phyloP scores from a whole-genome alignment of 805 yeast species.

The Hanseniaspora singularis region DNA sequence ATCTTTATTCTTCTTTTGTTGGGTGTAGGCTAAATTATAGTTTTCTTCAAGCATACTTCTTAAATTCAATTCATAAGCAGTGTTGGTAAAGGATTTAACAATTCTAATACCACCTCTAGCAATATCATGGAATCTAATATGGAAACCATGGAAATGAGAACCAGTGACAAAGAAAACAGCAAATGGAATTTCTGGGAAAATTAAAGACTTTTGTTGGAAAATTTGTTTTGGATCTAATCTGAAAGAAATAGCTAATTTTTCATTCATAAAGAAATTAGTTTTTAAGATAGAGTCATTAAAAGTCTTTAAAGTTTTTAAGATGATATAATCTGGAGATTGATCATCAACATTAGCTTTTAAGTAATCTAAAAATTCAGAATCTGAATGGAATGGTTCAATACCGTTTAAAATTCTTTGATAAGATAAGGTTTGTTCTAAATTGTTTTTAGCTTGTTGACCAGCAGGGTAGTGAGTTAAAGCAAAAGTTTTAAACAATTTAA shows the following conservation, averaged over 20 bases:
- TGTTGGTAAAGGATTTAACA: slow-evolving; percentile 74
- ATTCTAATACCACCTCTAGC: slow-evolving; percentile 98
- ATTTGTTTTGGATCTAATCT: slow-evolving; percentile 71
- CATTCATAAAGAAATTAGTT: slow-evolving; percentile 86
- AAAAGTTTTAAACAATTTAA: slow-evolving; percentile 78
- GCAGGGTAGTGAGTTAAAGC: slow-evolving; percentile 69
- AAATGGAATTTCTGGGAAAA: slow-evolving; percentile 56
- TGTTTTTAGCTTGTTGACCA: slow-evolving; percentile 17
- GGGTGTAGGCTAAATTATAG: slow-evolving; percentile 89
- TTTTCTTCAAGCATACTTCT: slow-evolving; percentile 91
- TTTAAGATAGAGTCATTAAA: slow-evolving; percentile 82
- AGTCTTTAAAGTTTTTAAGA: slow-evolving; percentile 65
- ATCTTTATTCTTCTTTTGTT: slow-evolving; percentile 93
- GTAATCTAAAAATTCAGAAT: slow-evolving; percentile 59
- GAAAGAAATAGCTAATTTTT: slow-evolving; percentile 90
- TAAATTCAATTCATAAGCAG: slow-evolving; percentile 73
- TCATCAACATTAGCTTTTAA: slow-evolving; percentile 60
- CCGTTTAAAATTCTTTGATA: slow-evolving; percentile 68
- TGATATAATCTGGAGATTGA: slow-evolving; percentile 65
- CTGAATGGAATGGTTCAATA: slow-evolving; percentile 59
- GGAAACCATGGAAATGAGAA: slow-evolving; percentile 94
- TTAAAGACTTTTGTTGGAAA: slow-evolving; percentile 43
- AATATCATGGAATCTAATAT: slow-evolving; percentile 88
- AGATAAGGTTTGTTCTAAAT: slow-evolving; percentile 47
- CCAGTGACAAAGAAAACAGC: slow-evolving; percentile 96